phyloP scores from a whole-genome alignment of 164 flowering plant genomes.

The Liriodendron chinense region DNA sequence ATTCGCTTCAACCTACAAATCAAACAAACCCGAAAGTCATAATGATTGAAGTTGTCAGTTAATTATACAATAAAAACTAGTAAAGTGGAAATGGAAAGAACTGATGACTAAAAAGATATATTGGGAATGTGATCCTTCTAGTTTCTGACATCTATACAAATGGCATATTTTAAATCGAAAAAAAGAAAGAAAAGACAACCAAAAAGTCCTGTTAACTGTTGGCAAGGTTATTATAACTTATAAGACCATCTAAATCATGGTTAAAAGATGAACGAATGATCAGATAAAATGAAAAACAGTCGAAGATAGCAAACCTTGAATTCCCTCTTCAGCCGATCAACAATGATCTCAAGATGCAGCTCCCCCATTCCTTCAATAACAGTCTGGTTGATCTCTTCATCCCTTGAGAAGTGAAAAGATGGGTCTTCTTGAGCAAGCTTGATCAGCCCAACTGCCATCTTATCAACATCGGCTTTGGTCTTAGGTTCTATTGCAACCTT shows the following conservation, averaged over 20 bases:
- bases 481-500: conserved; percentile 98
- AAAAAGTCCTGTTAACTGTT: neutral
- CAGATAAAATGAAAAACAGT: neutral
- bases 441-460: conserved; percentile 79
- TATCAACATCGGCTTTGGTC: conserved; percentile 93
- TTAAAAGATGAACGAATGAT: neutral
- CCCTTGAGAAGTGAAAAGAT: conserved; percentile 96
- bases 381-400: conserved; percentile 90
- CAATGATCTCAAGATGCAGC: conserved; percentile 95
- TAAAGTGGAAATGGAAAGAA: neutral
- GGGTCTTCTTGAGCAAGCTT: conserved; percentile 99
- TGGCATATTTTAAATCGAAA: neutral
- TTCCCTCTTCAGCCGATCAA: conserved; percentile 92
- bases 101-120: too few species aligned
- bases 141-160: neutral
- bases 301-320: conserved; percentile 59
- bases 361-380: conserved; percentile 99
- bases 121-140: neutral
- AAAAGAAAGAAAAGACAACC: neutral
- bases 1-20: conserved; percentile 86
- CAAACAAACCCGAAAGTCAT: conserved; percentile 4
- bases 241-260: too few species aligned
- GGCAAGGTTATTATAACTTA: neutral
- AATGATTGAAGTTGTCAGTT: neutral
- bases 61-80: too few species aligned